phyloP scores from a whole-genome alignment of 108 stramenopile species.

The Pseudonitzschia delicatissima region DNA sequence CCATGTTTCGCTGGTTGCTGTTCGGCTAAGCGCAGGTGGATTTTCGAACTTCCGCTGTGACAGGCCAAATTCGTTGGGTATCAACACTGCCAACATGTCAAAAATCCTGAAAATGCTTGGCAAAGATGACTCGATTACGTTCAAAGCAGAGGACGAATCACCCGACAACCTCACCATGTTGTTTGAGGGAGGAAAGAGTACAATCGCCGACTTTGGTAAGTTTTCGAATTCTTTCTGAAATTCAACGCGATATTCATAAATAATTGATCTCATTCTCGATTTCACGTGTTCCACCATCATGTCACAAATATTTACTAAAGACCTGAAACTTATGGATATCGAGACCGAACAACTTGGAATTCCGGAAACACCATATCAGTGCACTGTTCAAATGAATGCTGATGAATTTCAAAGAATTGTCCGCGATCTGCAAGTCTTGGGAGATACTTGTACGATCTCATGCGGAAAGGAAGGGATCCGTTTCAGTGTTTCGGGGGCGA shows the following conservation, averaged over 20 bases:
- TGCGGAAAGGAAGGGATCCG: conserved; percentile 94
- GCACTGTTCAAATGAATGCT: conserved; percentile 93
- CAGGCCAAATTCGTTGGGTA: conserved; percentile 85
- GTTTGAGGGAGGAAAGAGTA: conserved; percentile 70
- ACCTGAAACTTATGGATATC: conserved; percentile 99
- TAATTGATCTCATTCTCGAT: background rate
- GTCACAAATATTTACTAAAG: conserved; percentile 29
- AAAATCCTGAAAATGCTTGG: conserved; percentile 99
- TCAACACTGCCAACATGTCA: conserved; percentile 92
- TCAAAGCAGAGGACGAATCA: conserved; percentile 94
- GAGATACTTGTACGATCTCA: conserved; percentile 95
- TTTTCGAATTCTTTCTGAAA: background rate
- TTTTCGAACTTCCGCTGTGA: conserved; percentile 98
- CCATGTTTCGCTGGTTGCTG: conserved; percentile 94
- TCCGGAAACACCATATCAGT: conserved; percentile 98
- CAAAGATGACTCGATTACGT: conserved; percentile 92
- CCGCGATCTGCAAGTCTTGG: conserved; percentile 94
- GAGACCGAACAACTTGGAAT: conserved; percentile 97
- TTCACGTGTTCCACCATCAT: background rate
- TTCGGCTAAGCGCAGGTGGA: conserved; percentile 72
- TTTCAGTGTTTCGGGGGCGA: conserved; percentile 90
- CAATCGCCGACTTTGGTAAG: conserved; percentile 97
- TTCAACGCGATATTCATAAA: no score
- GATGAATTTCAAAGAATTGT: conserved; percentile 97
- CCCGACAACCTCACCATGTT: conserved; percentile 84